Conservation (phyloP, 768 basidiomycete genomes). For the Holtermannia corniformis region DNA sequence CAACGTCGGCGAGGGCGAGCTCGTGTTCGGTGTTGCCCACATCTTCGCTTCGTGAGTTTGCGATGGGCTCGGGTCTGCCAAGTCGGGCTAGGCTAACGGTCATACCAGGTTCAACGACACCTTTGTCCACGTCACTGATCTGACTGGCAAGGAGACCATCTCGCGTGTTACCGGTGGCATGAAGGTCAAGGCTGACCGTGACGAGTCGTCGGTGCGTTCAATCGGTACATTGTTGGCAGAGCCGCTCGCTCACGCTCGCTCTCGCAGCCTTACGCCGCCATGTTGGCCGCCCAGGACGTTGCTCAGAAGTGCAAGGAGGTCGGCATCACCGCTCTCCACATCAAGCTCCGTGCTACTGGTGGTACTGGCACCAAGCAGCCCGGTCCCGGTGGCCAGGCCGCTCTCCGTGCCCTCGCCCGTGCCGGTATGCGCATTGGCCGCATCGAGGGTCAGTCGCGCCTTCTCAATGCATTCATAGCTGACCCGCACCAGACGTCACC, state of each 20-base stretch:
- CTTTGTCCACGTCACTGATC: constrained; percentile 97
- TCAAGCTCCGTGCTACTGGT: constrained; percentile 95
- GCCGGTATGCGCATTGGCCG: constrained; percentile 96
- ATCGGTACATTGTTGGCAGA: no score
- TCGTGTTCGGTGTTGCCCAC: constrained; percentile 96
- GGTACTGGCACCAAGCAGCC: constrained; percentile 99
- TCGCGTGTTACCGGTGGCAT: constrained; percentile 98
- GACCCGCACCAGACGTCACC: constrained; percentile 60
- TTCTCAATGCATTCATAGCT: neutral
- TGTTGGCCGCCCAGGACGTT: constrained; percentile 97
- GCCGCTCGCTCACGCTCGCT: no score
- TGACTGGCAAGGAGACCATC: constrained; percentile 98
- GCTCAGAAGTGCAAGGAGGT: constrained; percentile 95
- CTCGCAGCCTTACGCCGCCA: constrained; percentile 56
- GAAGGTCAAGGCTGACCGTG: constrained; percentile 99
- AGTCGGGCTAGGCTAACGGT: neutral
- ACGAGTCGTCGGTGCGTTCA: constrained; percentile 82
- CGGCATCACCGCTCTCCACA: constrained; percentile 94
- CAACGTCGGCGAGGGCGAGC: constrained; percentile 90
- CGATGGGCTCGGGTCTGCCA: neutral
- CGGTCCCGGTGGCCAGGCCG: constrained; percentile 95
- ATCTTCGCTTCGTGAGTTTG: constrained; percentile 71
- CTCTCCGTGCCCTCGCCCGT: constrained; percentile 94
- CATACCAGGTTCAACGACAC: constrained; percentile 82
- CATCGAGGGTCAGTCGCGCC: constrained; percentile 53